Conservation (phyloP, 78 protist species). For the Monocercomonoides exilis region DNA sequence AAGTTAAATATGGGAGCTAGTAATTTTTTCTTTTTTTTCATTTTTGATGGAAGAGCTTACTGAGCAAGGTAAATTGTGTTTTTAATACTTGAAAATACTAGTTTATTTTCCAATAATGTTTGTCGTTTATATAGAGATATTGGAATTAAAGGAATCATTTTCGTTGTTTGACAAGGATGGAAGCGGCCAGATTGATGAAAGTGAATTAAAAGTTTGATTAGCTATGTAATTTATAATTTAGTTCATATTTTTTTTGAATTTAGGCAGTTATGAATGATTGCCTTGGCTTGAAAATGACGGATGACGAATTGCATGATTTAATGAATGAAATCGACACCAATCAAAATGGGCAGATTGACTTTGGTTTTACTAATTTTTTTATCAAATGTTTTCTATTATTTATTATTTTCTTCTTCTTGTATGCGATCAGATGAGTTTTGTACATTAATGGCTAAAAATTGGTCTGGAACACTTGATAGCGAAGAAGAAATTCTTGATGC, state of each 20-base stretch:
- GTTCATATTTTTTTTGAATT: neutral
- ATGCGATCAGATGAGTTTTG: neutral
- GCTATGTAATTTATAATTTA: neutral
- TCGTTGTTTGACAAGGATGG: neutral
- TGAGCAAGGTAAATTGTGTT: too few species aligned
- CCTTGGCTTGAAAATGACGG: neutral
- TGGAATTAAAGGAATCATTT: neutral
- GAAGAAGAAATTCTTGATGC: neutral
- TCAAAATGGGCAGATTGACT: neutral
- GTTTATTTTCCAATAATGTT: too few species aligned
- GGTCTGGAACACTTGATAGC: neutral
- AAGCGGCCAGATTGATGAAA: neutral
- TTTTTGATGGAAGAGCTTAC: too few species aligned
- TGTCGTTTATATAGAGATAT: neutral
- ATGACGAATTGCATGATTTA: neutral
- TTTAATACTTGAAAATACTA: too few species aligned
- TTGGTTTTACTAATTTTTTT: neutral
- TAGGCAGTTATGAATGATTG: neutral
- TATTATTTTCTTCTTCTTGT: neutral
- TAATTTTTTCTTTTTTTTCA: too few species aligned
- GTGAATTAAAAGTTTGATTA: neutral
- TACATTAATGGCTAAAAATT: neutral
- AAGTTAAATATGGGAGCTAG: too few species aligned
- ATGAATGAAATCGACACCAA: neutral
- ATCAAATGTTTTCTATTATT: neutral